A percentile compares a stretch with the other conserved stretches of the same genome.
Conservation (phyloP, 371 early-diverging fungal species). For the Syncephalis fuscata region DNA sequence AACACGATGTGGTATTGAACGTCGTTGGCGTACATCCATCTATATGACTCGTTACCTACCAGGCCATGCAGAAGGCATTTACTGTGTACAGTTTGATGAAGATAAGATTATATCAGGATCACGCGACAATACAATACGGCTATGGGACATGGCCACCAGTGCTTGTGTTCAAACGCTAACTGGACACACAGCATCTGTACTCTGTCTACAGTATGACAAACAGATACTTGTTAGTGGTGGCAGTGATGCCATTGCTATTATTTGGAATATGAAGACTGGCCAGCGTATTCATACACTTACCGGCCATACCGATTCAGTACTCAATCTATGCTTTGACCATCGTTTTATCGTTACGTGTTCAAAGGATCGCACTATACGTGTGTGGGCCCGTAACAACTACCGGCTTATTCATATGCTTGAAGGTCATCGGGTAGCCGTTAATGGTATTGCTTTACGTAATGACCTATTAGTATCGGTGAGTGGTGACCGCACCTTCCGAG, state of each 20-base stretch:
- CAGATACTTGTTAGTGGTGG: constrained; percentile 64
- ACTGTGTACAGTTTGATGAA: constrained; percentile 73
- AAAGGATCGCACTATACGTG: constrained; percentile 70
- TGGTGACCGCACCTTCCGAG: constrained; percentile 53
- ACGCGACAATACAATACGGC: constrained; percentile 61
- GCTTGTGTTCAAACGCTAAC: constrained; percentile 32
- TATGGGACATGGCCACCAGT: constrained; percentile 61
- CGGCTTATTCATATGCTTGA: constrained; percentile 16
- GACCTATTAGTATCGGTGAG: constrained; percentile 50
- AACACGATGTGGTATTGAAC: constrained; percentile 29
- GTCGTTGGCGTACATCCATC: constrained; percentile 49
- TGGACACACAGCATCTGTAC: constrained; percentile 68
- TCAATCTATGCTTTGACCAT: constrained; percentile 44
- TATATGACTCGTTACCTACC: constrained; percentile 35
- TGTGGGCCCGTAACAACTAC: constrained; percentile 53
- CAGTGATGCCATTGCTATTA: constrained; percentile 58
- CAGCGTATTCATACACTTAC: constrained; percentile 26
- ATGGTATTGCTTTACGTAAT: constrained; percentile 47
- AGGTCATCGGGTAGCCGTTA: constrained; percentile 56
- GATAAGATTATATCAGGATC: constrained; percentile 59
- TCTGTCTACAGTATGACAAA: constrained; percentile 65
- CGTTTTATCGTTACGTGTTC: constrained; percentile 61
- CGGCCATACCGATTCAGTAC: constrained; percentile 49
- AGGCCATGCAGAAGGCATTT: constrained; percentile 83
- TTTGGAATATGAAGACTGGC: constrained; percentile 62